Evolutionary conservation across 1,284 basidiomycete genomes (phyloP).

Genomic region (Malassezia yamatoensis): DNA sequence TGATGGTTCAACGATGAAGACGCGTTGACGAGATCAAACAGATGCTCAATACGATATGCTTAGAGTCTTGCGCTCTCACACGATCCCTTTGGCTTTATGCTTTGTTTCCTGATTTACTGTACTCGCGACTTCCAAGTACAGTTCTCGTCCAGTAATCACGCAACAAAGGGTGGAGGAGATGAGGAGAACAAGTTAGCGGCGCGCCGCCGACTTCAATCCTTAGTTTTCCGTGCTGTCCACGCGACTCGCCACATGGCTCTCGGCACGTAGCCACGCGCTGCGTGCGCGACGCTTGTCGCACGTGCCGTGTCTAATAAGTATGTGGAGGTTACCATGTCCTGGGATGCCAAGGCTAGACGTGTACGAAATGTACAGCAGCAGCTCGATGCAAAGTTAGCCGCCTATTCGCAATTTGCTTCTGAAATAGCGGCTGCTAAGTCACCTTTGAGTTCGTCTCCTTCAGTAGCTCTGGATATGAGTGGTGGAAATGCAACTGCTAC

Average conservation of each 20-base stretch:
- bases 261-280: too few relatives aligned
- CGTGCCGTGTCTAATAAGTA: neutral
- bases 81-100: neutral
- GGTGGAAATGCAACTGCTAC: neutral
- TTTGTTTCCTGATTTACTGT: too few relatives aligned
- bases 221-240: neutral
- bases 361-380: constrained; percentile 13
- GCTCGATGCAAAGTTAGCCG: constrained; percentile 12
- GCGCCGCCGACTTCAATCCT: neutral
- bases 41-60: neutral
- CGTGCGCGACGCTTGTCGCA: neutral
- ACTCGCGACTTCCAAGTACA: too few relatives aligned
- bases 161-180: constrained; percentile 6
- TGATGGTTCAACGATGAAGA: constrained; percentile 1
- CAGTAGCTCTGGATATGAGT: constrained; percentile 9
- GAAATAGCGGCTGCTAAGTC: neutral
- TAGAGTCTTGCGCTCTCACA: neutral
- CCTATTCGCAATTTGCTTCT: constrained; percentile 10
- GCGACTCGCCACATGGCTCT: neutral
- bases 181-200: constrained; percentile 1
- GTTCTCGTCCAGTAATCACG: too few relatives aligned
- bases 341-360: constrained; percentile 13
- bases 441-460: neutral
- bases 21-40: neutral
- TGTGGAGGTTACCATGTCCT: constrained; percentile 11